Evolutionary conservation across 768 basidiomycete species (phyloP).

Genomic region (Agaricus subrufescens): DNA sequence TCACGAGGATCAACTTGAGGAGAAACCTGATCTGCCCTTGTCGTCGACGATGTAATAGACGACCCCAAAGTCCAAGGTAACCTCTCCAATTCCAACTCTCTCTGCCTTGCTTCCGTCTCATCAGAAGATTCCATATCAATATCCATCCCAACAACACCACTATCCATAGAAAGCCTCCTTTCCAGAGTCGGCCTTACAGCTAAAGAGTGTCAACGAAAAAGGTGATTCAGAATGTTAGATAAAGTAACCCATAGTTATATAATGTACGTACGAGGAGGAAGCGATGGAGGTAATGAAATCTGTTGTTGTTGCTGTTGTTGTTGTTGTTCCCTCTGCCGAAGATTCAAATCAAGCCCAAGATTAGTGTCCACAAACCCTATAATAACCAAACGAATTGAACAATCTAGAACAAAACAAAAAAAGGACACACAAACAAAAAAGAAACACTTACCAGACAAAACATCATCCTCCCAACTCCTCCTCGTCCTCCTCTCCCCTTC

Average conservation of each 20-base stretch:
- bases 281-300: neutral
- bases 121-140: constrained; percentile 7
- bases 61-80: constrained; percentile 7
- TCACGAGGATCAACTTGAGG: neutral
- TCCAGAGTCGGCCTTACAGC: neutral
- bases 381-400: neutral
- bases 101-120: constrained; percentile 2
- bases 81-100: constrained; percentile 8
- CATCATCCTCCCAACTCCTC: constrained; percentile 8
- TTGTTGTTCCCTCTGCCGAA: neutral
- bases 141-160: neutral
- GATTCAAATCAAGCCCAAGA: neutral
- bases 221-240: neutral
- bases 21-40: neutral
- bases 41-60: neutral
- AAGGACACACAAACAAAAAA: neutral
- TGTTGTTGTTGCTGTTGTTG: neutral
- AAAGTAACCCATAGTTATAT: neutral
- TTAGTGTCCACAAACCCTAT: neutral
- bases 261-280: neutral
- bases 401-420: neutral
- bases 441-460: constrained; percentile 3
- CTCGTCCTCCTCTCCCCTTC: neutral
- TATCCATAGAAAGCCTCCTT: neutral
- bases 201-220: neutral